Conservation (phyloP, 257 asterid species). For the Nyctanthes arbortristis region DNA sequence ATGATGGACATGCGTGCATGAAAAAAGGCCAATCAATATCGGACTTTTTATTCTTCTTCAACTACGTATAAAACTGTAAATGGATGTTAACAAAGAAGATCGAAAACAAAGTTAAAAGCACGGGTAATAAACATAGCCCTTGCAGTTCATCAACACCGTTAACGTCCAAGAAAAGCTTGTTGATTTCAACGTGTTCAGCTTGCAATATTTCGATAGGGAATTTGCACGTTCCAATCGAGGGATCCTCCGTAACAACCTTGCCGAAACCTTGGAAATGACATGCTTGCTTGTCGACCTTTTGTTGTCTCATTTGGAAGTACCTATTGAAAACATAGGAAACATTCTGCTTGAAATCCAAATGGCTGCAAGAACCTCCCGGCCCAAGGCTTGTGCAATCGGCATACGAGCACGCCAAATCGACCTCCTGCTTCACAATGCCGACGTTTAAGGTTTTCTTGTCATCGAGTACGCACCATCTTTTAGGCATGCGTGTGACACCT, state of each 20-base stretch:
- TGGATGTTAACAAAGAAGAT: not conserved
- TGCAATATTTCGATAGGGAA: slow-evolving; percentile 31
- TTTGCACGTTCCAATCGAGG: slow-evolving; percentile 25
- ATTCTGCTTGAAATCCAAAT: slow-evolving; percentile 16
- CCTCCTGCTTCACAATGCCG: not conserved
- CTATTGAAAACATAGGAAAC: slow-evolving; percentile 55
- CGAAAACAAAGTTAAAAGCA: not conserved
- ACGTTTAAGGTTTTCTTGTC: not conserved
- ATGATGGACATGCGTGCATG: too few species aligned
- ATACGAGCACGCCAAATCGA: slow-evolving; percentile 13
- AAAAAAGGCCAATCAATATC: too few species aligned
- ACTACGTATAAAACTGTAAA: not conserved
- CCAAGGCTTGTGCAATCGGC: slow-evolving; percentile 49
- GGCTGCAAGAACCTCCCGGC: slow-evolving; percentile 44
- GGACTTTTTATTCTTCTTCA: too few species aligned
- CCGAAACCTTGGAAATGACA: slow-evolving; percentile 44
- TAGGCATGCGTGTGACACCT: slow-evolving; percentile 33
- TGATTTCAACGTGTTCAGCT: not conserved
- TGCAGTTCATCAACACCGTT: not conserved
- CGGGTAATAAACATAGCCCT: not conserved
- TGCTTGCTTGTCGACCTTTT: not conserved
- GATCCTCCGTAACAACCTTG: slow-evolving; percentile 25
- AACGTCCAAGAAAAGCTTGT: not conserved
- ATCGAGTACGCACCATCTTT: slow-evolving; percentile 38
- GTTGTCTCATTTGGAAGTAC: slow-evolving; percentile 40